Base-by-base conservation (phyloP, 768 basidiomycete genomes). In the Asterophora parasitica region DNA sequence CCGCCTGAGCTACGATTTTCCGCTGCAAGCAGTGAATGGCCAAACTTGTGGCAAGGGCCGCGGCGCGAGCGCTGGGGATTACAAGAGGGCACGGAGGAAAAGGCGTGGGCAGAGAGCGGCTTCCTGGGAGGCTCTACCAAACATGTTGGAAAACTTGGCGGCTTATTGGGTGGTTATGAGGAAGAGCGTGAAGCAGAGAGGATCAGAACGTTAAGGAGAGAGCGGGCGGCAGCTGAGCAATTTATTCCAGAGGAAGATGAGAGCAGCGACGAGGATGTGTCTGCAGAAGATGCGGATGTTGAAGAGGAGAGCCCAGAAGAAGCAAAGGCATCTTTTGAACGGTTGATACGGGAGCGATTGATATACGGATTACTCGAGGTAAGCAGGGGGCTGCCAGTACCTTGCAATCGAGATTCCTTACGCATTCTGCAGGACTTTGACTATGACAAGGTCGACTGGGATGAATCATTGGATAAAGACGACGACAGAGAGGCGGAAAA, bases 281-380 rank as follows among this genome's bases (percentile, higher is more conserved):
- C 51, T 13, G 8, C 37, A 23, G n/a, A 36, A 39, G 41, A 27
- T 66, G 41, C 23, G 23, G n/a, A n/a, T n/a, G 23, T 23, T 23
- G 74, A 68, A 35, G 57, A 61, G 41, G 79, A 81, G 42, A 72
- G 70, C 8, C 66, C 72, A 4, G 77, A 77, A 35, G 81, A 85
- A 47, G 63, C 65, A 4, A 74, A 68, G 55, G 62, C 56, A 17
- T 58, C 59, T 6, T 89, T 90, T 62, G 76, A 82, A 57, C 69
- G 85, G 34, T 65, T 71, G 23, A 63, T 91, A n/a, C 74, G 67
- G 42, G 87, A 90, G 60, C 68, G 73, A 9, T 83, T 89, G 54
- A 85, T 91, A 17, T 88, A 89, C 53, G 88, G 88, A 4, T 61
- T 82, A 48, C 68, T 91, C 9, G 83, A 87, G 63, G 88, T 81